These are phyloP conservation scores for Eucalyptus sp. DNA, from an alignment of 345 rosid species.

Conservation along the genomic window DNA sequence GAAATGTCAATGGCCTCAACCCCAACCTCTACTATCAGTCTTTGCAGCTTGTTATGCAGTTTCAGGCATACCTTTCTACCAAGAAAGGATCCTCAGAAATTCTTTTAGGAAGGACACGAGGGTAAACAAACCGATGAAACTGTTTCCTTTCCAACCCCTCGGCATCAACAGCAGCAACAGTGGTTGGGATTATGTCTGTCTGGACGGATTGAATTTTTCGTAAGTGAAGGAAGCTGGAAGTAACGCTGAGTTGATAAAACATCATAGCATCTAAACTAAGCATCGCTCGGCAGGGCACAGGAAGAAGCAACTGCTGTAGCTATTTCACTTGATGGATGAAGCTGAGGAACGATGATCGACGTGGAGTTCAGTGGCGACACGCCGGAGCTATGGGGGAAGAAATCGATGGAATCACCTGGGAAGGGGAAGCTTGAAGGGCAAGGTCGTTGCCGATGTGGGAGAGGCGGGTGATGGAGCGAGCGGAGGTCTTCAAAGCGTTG, in stretches of 20 bases:
- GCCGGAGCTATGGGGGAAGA: neutral
- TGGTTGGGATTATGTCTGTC: neutral
- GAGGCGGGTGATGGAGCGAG: conserved; percentile 67
- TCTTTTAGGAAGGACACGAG: neutral
- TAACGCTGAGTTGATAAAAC: neutral
- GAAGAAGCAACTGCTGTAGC: no score
- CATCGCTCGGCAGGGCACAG: no score
- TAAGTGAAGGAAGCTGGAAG: neutral
- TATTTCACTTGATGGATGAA: no score
- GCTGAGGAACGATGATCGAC: no score
- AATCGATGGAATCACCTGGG: conserved; percentile 23
- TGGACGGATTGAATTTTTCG: neutral
- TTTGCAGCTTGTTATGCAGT: conserved; percentile 44
- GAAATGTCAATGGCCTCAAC: conserved; percentile 77
- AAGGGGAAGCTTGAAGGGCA: conserved; percentile 57
- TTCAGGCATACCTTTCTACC: conserved; percentile 10
- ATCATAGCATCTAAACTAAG: no score
- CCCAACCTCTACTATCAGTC: conserved; percentile 57
- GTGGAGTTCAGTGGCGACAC: no score
- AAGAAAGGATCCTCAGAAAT: neutral
- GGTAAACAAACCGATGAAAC: neutral
- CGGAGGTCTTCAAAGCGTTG: conserved; percentile 66
- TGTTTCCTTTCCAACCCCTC: neutral
- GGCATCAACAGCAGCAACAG: neutral
- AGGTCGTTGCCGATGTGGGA: conserved; percentile 80